Percentiles rank a stretch among this genome's conserved stretches.
These are phyloP conservation scores for Cordyceps pruinosa DNA, from an alignment of 2,329 filamentous ascomycete genomes.

Conservation along the genomic window DNA sequence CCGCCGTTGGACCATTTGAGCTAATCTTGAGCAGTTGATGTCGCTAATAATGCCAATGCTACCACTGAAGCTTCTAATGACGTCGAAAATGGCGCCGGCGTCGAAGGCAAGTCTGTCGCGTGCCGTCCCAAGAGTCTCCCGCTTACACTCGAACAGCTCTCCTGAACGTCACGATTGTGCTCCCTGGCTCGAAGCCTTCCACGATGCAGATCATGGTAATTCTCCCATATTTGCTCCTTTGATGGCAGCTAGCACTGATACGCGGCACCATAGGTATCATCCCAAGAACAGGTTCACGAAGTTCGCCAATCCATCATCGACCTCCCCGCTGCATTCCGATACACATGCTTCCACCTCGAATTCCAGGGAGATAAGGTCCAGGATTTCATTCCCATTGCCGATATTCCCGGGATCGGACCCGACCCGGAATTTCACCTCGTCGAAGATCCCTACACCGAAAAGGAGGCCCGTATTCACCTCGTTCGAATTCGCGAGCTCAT, in stretches of 20 bases:
- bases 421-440: conserved; percentile 76
- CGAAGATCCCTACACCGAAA: conserved; percentile 96
- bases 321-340: conserved; percentile 85
- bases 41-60: conserved; percentile 22
- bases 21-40: conserved; percentile 18
- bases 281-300: conserved; percentile 95
- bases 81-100: conserved; percentile 23
- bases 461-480: conserved; percentile 92
- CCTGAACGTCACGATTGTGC: conserved; percentile 63
- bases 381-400: conserved; percentile 87
- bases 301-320: conserved; percentile 95
- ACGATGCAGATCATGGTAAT: conserved; percentile 81
- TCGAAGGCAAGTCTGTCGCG: conserved; percentile 25
- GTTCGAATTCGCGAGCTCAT: conserved; percentile 88
- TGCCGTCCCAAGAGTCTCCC: conserved; percentile 10
- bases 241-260: background rate
- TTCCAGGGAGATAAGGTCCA: conserved; percentile 84
- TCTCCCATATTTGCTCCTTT: conserved; percentile 14
- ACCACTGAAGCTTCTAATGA: conserved; percentile 20
- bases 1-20: background rate
- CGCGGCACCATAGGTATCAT: conserved; percentile 57
- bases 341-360: conserved; percentile 98
- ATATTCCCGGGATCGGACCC: conserved; percentile 70
- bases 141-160: conserved; percentile 35
- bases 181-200: conserved; percentile 66